Base-by-base conservation (phyloP, 139 green algal species). In the Penium margaritaceum region DNA sequence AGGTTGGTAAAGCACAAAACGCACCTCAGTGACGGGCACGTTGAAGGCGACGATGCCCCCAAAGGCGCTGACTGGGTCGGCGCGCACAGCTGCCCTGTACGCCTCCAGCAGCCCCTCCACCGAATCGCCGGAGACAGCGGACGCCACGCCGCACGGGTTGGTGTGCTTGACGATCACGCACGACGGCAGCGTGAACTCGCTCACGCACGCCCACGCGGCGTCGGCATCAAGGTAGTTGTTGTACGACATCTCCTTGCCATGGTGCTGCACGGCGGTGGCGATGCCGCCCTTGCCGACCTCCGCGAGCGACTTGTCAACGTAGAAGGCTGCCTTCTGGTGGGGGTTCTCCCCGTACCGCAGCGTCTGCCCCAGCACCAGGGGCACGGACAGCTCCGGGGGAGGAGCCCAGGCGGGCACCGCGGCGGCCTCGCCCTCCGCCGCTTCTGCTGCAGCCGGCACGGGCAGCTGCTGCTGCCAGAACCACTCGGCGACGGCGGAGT, bases 91-190 rank as follows among this genome's bases (percentile, higher is more conserved):
- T 55, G 91, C 80, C 51, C 91, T 82, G 85, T 98, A 98, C 0
- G 92, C 92, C 73, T 97, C 93, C 17, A 88, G 79, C 64, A 96
- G 83, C 6, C 24, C 75, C 19, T 53, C 1, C 19, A 36, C 32
- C 37, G 57, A 61, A 41, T n/a, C n/a, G n/a, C n/a, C n/a, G n/a
- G n/a, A n/a, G n/a, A n/a, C n/a, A n/a, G n/a, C n/a, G n/a, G n/a
- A n/a, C n/a, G n/a, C 92, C 38, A 95, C 88, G 73, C 94, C 94
- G 80, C 94, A 99, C 35, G 94, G 94, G 87, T 99, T 99, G 81
- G 94, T 99, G 90, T 99, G 94, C 90, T 99, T 99, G n/a, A 99
- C 94, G 30, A 99, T 90, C 9, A 98, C 94, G 78, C 94, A 98
- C 9, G 85, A 89, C 12, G 90, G 87, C 62, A 89, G 85, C 35